Evolutionary conservation across 345 rosid species (phyloP).

Genomic region (Euphorbia pulcherrima): DNA sequence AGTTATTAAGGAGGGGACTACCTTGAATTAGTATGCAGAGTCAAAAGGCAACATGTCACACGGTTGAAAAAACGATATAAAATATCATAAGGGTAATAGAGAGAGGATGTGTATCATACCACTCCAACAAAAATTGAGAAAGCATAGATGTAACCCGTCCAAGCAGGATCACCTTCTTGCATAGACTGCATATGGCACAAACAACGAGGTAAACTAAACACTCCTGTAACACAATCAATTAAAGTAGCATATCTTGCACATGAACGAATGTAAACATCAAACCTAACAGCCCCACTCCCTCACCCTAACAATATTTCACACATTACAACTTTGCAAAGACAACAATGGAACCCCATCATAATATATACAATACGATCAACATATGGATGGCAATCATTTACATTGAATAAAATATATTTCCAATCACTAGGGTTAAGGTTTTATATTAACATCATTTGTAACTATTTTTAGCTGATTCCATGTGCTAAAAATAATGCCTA

Average conservation of each 20-base stretch:
- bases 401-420: not conserved
- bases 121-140: conserved; percentile 87
- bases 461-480: not conserved
- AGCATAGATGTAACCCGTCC: conserved; percentile 91
- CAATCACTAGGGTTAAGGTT: not conserved
- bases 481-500: not conserved
- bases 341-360: conserved; percentile 1
- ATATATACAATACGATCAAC: not conserved
- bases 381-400: not conserved
- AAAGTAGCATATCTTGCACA: not conserved
- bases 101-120: conserved; percentile 45
- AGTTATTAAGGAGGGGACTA: not conserved
- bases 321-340: not conserved
- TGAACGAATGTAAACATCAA: not conserved
- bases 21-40: not conserved
- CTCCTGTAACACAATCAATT: conserved; percentile 20
- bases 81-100: not conserved
- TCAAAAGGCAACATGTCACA: not conserved
- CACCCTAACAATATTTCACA: not conserved
- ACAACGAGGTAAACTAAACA: not conserved
- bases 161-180: conserved; percentile 92
- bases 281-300: not conserved
- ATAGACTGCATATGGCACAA: conserved; percentile 68
- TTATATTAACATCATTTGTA: not conserved
- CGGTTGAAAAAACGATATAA: not conserved